Evolutionary conservation across 1,284 basidiomycete genomes (phyloP), one percentile per base, ranked within the genome.

Genomic region (Trametes polyzona): DNA sequence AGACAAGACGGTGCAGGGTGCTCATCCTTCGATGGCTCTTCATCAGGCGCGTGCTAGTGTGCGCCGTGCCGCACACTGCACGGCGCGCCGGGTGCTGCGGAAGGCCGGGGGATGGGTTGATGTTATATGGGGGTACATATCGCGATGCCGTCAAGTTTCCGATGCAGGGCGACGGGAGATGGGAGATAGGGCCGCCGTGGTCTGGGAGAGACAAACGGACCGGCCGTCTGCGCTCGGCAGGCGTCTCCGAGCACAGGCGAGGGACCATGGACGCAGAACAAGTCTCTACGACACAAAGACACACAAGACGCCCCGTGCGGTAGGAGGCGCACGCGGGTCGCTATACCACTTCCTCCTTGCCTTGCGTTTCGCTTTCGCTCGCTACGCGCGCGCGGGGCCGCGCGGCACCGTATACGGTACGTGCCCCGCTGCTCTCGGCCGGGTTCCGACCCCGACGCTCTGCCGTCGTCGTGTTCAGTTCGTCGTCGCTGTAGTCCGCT

Each of bases 1-100:
- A 11, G 32, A 32, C 56, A 58, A 23, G 63, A 47, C 11, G 51
- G 52, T 19, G 50, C 48, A 19, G 59, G 58, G n/a, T 55, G 62
- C 58, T 58, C 62, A 33, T 57, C 58, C 16, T 63, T 62, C 29
- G 62, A 61, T 10, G 40, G 36, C 26, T 60, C 62, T 19, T 61
- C 65, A 36, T 63, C 63, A 9, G 53, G 57, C 21, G 52, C 57
- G 9, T 65, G 57, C 50, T 63, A 41, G 41, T 59, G 17, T 17
- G 27, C 39, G 32, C 16, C 19, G 23, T n/a, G 16, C 17, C 14
- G 12, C 52, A 43, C 42, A 40, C 40, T 37, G 52, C 41, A 41
- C 23, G 21, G 52, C 53, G 58, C 53, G 52, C 41, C 24, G 58
- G 61, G 55, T 37, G 29, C 33, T 49, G 52, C 46, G 47, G 26